A percentile compares a stretch with the other conserved stretches of the same genome.
These are phyloP conservation scores for Lichtheimia hyalospora DNA, from an alignment of 371 early-diverging fungal species.

Conservation along the genomic window DNA sequence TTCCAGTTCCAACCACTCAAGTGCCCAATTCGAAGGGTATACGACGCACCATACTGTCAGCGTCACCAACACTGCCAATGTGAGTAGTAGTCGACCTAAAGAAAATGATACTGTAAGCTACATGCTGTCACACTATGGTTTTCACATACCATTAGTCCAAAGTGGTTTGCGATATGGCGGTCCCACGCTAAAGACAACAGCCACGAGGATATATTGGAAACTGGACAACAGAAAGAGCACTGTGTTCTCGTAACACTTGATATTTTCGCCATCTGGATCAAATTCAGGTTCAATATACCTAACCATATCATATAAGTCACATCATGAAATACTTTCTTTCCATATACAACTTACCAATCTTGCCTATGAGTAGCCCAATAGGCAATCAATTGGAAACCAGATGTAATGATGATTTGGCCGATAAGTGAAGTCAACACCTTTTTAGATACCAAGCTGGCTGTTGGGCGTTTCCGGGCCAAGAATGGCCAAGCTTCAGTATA, in stretches of 20 bases:
- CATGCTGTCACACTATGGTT: background rate
- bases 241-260: constrained; percentile 84
- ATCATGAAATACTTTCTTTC: background rate
- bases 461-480: constrained; percentile 82
- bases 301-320: constrained; percentile 21
- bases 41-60: constrained; percentile 54
- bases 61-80: constrained; percentile 42
- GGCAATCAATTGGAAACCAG: constrained; percentile 73
- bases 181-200: constrained; percentile 91
- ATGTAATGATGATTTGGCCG: constrained; percentile 84
- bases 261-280: constrained; percentile 71
- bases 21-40: constrained; percentile 40
- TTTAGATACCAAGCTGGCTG: constrained; percentile 89
- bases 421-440: constrained; percentile 88
- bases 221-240: constrained; percentile 85
- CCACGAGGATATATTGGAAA: constrained; percentile 91
- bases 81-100: constrained; percentile 58
- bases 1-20: constrained; percentile 58
- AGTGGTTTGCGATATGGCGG: constrained; percentile 89
- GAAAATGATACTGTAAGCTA: background rate
- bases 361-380: constrained; percentile 73
- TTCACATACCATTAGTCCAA: constrained; percentile 67
- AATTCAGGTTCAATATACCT: constrained; percentile 44
- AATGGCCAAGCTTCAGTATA: constrained; percentile 80
- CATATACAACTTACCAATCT: constrained; percentile 58